Percentiles rank a stretch among this genome's conserved stretches.
Conservation (phyloP, 2,329 filamentous ascomycete species). For the Geosmithia morbida region DNA sequence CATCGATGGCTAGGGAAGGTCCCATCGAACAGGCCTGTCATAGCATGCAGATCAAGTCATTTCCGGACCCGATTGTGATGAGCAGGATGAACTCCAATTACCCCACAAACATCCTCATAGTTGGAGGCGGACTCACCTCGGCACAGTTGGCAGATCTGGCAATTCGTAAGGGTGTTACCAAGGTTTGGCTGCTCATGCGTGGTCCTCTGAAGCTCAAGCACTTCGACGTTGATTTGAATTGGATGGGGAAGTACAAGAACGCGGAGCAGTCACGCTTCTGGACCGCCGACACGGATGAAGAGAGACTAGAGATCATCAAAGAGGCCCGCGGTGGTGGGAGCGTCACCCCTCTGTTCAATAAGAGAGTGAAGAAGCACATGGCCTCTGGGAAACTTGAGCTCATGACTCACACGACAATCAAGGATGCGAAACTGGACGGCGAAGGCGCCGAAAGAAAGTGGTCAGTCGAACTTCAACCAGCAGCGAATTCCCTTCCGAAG, state of each 20-base stretch:
- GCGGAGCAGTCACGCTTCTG: conserved; percentile 64
- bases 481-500: conserved; percentile 33
- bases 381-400: conserved; percentile 36
- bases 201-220: conserved; percentile 48
- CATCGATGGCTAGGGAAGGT: conserved; percentile 13
- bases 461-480: conserved; percentile 35
- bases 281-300: conserved; percentile 56
- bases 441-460: conserved; percentile 18
- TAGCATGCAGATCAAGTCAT: conserved; percentile 45
- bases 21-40: conserved; percentile 37
- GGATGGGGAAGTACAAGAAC: conserved; percentile 76
- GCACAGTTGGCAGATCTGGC: conserved; percentile 59
- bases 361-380: conserved; percentile 45
- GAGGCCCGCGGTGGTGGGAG: conserved; percentile 62
- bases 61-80: conserved; percentile 38
- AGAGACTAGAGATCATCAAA: conserved; percentile 51
- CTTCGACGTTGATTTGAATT: conserved; percentile 62
- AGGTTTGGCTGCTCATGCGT: conserved; percentile 58
- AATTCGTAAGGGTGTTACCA: conserved; percentile 47
- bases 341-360: conserved; percentile 54
- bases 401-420: conserved; percentile 41
- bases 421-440: conserved; percentile 28
- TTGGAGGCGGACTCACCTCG: conserved; percentile 64
- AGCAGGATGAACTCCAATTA: conserved; percentile 32
- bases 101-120: conserved; percentile 51